Base-by-base conservation (phyloP, 495 filamentous ascomycete species). In the Aspergillus baeticus region DNA sequence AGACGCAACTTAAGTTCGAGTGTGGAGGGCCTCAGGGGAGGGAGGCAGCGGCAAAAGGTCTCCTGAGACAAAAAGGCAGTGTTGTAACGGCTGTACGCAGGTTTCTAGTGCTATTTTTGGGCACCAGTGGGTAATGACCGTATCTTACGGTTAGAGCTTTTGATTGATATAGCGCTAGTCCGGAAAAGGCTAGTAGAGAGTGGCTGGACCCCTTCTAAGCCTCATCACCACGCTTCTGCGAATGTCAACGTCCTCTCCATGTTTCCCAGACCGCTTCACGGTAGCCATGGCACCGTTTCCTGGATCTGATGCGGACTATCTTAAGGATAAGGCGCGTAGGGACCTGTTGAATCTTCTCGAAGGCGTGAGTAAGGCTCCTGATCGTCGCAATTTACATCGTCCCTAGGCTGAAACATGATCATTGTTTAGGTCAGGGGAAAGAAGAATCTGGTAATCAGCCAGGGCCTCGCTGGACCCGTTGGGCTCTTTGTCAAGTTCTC, bases 381-480 rank as follows among this genome's bases (percentile, higher is more conserved):
- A 57, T 46, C 26, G 26, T 39, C 20, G 14, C 38, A 13, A 6
- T 50, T 54, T 44, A 17, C 20, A 14, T 49, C 31, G 42, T 41
- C 10, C 42, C 47, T 54, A 55, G 38, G 62, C 57, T 63, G 62
- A 69, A 63, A 41, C 61, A 63, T 69, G 65, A 56, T 45, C 31
- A 44, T 46, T 23, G 37, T 65, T 48, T 66, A 98, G 94, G 89
- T 96, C 57, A 87, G 91, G 68, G 95, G 95, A 54, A 98, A 97
- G 85, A 99, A 99, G 80, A 96, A 96, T 73, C 81, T 99, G 58
- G 88, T 98, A 51, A 87, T 98, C 64, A 92, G 97, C 68, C 88
- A 90, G 71, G 82, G 86, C 63, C 81, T 99, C 62, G 91, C 92
- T 60, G 92, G 92, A 35, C 88, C 91, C 33, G 81, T 99, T 47